Percentiles rank a stretch among this genome's conserved stretches.
Conservation (phyloP, 306 rosid species). For the Morella rubra region DNA sequence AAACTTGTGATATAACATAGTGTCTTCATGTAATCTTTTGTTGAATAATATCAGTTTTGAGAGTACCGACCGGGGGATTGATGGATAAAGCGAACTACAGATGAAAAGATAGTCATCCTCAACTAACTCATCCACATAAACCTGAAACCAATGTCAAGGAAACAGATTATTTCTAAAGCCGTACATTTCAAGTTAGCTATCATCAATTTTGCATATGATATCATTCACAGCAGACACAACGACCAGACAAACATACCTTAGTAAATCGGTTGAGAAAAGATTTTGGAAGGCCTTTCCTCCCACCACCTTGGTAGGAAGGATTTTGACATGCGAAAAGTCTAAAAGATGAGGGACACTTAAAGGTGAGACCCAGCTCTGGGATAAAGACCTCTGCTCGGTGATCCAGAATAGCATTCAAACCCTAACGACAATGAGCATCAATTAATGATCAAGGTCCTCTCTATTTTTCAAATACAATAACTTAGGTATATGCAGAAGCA, state of each 20-base stretch:
- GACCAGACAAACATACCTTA: conserved; percentile 51
- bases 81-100: conserved; percentile 68
- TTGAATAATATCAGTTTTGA: conserved; percentile 67
- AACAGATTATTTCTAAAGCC: conserved; percentile 4
- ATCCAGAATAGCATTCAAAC: conserved; percentile 94
- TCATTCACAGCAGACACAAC: neutral
- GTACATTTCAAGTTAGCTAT: conserved; percentile 1
- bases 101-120: conserved; percentile 78
- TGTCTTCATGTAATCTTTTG: conserved; percentile 75
- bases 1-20: conserved; percentile 64
- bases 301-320: conserved; percentile 93
- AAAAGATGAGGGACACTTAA: conserved; percentile 79
- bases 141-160: conserved; percentile 53
- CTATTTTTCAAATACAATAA: neutral
- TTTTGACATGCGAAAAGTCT: conserved; percentile 97
- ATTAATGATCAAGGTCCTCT: conserved; percentile 22
- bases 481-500: neutral
- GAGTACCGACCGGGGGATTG: conserved; percentile 52
- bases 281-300: conserved; percentile 92
- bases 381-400: conserved; percentile 98
- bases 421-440: conserved; percentile 41
- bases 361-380: conserved; percentile 81
- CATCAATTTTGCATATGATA: neutral
- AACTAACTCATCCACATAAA: conserved; percentile 81
- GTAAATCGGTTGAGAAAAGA: conserved; percentile 93